Base-by-base conservation (phyloP, 2,329 filamentous ascomycete genomes). In the Ascochyta lentis region DNA sequence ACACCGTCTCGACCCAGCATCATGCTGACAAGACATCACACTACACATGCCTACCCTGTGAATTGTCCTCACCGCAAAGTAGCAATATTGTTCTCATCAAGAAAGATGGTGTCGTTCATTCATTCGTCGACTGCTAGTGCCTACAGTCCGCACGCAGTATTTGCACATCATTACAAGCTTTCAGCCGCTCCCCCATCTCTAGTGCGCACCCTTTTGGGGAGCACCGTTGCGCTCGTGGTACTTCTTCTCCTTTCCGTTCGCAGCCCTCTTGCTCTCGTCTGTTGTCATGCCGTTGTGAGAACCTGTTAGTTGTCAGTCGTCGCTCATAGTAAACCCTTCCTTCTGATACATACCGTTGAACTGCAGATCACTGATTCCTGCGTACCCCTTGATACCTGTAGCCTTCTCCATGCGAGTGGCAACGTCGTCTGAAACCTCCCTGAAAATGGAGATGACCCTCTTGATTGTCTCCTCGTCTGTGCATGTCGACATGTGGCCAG, bases 371-470 rank as follows among this genome's bases (percentile, higher is more conserved):
- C 79, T 69, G 42, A 88, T 87, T 0, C 84, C 83, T 19, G 79
- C 77, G 54, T 88, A 86, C 0, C 85, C 85, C 75, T 85, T 82
- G 15, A 86, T 77, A 0, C 86, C 85, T 3, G 84, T 86, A 0
- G 84, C 84, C 78, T 87, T 87, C 78, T 88, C 86, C 0, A 88
- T 68, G 0, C 85, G 76, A 9, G 75, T 68, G 0, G 85, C 86
- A 26, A 88, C 75, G 45, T 88, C 85, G 0, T 82, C 77, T 6
- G 81, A 82, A 0, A 88, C 85, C 67, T 88, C 85, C 1, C 85
- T 78, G 79, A 88, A 88, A 68, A 88, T 88, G 48, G 80, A 82
- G 56, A 88, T 87, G 73, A 88, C 84, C 15, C 85, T 77, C 79
- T 85, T 87, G 71, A 88, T 77, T 3, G 86, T 82, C 70, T 88